A percentile compares a stretch with the other conserved stretches of the same genome.
Evolutionary conservation across 345 rosid species (phyloP).

Genomic region (Pistacia integerrima): DNA sequence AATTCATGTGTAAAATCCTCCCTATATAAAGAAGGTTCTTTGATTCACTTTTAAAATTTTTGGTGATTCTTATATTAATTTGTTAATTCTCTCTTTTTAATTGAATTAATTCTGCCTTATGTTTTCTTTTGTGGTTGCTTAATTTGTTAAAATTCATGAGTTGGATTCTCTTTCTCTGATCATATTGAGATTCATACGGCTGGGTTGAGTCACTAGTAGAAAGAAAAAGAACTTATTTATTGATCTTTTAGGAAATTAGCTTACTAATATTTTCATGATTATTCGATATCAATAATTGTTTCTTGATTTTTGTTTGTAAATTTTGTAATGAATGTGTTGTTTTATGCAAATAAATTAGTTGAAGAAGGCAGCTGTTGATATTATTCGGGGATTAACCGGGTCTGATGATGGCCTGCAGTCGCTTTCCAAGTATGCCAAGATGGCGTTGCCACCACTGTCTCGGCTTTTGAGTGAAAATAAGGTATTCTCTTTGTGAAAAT

Average conservation of each 20-base stretch:
- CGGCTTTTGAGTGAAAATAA: too few relatives aligned
- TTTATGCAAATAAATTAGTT: constrained; percentile 40
- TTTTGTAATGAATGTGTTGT: not conserved
- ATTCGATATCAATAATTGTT: not conserved
- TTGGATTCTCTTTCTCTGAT: not conserved
- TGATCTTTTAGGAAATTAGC: not conserved
- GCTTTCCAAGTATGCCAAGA: constrained; percentile 30
- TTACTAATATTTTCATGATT: not conserved
- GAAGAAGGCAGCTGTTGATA: constrained; percentile 84
- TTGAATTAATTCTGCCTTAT: not conserved
- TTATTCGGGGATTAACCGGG: constrained; percentile 82
- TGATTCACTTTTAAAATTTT: not conserved
- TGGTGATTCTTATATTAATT: not conserved
- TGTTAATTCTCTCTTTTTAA: not conserved
- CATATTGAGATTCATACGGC: too few relatives aligned
- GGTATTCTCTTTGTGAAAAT: too few relatives aligned
- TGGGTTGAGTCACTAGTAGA: not conserved
- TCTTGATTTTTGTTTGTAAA: not conserved
- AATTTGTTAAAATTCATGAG: not conserved
- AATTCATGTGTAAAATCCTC: not conserved
- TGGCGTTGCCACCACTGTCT: too few relatives aligned
- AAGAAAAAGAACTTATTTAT: not conserved
- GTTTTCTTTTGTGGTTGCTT: not conserved
- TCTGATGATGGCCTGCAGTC: constrained; percentile 79
- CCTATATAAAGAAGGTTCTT: not conserved